phyloP scores from a whole-genome alignment of 2,329 filamentous ascomycete genomes.

The Tetracladium maxilliforme region DNA sequence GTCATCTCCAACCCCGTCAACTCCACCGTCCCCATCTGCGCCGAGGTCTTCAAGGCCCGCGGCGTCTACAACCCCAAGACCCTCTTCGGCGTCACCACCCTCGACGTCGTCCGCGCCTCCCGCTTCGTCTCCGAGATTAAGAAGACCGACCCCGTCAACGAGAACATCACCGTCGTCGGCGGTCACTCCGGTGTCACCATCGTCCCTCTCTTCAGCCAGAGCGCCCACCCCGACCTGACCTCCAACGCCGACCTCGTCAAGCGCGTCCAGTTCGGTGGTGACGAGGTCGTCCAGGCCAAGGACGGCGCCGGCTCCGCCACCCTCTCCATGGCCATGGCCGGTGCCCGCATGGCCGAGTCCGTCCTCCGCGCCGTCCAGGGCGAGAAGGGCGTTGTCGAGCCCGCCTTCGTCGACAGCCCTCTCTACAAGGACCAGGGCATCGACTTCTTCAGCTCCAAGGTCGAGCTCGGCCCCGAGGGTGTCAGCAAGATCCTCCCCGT shows the following conservation, averaged over 20 bases:
- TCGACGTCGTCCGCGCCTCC: constrained; percentile 93
- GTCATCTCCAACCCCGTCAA: constrained; percentile 99
- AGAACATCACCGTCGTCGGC: constrained; percentile 92
- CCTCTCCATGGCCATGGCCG: constrained; percentile 97
- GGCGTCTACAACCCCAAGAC: constrained; percentile 99
- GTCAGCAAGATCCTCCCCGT: constrained; percentile 86
- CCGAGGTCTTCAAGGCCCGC: constrained; percentile 89
- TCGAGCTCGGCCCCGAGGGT: constrained; percentile 93
- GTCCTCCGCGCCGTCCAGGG: constrained; percentile 86
- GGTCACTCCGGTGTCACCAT: constrained; percentile 98
- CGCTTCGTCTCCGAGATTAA: constrained; percentile 96
- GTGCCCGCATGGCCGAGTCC: constrained; percentile 71
- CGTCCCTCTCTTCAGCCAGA: constrained; percentile 93
- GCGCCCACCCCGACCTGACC: constrained; percentile 69
- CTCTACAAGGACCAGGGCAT: constrained; percentile 98
- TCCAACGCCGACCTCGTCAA: constrained; percentile 63
- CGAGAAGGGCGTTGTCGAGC: constrained; percentile 90
- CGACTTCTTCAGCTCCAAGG: constrained; percentile 90
- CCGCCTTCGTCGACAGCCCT: constrained; percentile 91
- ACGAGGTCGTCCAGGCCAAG: constrained; percentile 99
- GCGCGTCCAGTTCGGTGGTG: constrained; percentile 96
- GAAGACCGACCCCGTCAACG: constrained; percentile 74
- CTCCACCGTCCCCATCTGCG: constrained; percentile 95
- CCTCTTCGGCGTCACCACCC: constrained; percentile 98
- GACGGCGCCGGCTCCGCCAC: constrained; percentile 93